Base-by-base conservation (phyloP, 1,284 basidiomycete genomes). In the Irpex rosettiformis region DNA sequence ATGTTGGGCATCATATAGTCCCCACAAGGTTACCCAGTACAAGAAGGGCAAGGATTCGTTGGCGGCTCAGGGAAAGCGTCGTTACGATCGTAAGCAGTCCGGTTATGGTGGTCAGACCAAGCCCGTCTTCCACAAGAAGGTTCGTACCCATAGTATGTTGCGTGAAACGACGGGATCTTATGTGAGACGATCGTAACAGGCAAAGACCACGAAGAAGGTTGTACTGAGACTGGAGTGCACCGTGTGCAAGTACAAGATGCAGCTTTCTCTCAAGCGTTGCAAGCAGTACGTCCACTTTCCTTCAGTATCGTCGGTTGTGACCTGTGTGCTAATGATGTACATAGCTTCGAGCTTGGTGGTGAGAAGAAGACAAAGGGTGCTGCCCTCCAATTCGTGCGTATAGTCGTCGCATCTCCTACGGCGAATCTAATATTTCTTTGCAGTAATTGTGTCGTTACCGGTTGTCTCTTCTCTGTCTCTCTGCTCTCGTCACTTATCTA, bases 61-160 rank as follows among this genome's bases (percentile, higher is more conserved):
- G 66, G 91, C 91, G 75, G 96, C 94, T 62, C 95, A 99, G 83
- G 97, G 96, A 81, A 99, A 99, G 90, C 93, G 96, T 74, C 95
- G 97, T 85, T 99, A 99, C 82, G 96, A 98, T 83, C 88, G 93
- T 71, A 98, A 97, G 85, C 95, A 97, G 79, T 91, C 90, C 72
- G 96, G 96, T 83, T 99, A 98, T 82, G 96, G 96, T 92, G 96
- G 96, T 84, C 96, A 98, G 85, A 99, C 96, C 66, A 99, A 99
- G 86, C 96, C 97, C 68, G 96, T 98, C 77, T 98, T 98, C 91
- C 96, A 98, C 92, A 98, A 96, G 84, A 96, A 95, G 88, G 92
- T 88, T 64, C 67, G 80, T 77, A 18, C 42, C n/a, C n/a, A n/a
- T n/a, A n/a, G n/a, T 3, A 11, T 40, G 30, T 16, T 13, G 42